A percentile compares a stretch with the other conserved stretches of the same genome.
Evolutionary conservation across 345 rosid species (phyloP).

Genomic region (Anacardium occidentale): DNA sequence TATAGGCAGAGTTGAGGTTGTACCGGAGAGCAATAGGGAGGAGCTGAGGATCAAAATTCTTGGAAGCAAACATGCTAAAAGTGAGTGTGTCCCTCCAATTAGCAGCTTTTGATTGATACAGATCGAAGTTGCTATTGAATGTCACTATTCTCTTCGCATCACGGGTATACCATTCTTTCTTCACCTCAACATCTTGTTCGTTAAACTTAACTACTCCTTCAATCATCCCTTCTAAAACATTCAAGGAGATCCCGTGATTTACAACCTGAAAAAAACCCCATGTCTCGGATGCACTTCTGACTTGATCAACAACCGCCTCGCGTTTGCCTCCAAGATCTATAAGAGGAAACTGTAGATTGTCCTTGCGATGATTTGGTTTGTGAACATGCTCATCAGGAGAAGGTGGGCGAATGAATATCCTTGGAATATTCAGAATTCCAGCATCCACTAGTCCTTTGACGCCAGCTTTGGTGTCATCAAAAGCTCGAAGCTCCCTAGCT

Average conservation of each 20-base stretch:
- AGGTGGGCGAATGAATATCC: conserved; percentile 12
- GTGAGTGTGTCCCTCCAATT: conserved; percentile 34
- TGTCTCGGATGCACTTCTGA: conserved; percentile 31
- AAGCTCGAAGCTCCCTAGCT: conserved; percentile 31
- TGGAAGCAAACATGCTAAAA: background rate
- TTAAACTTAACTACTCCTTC: conserved; percentile 15
- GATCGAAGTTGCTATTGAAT: conserved; percentile 20
- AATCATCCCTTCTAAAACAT: conserved; percentile 20
- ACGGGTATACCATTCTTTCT: conserved; percentile 19
- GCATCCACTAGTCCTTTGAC: conserved; percentile 42
- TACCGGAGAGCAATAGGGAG: conserved; percentile 10
- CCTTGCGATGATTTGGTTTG: background rate
- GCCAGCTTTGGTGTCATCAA: conserved; percentile 39
- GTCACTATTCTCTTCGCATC: background rate
- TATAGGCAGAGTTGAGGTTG: background rate
- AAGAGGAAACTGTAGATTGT: conserved; percentile 8
- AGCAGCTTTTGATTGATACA: conserved; percentile 17
- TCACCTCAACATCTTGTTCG: conserved; percentile 19
- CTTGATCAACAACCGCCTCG: conserved; percentile 21
- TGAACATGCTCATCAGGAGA: background rate
- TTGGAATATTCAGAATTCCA: conserved; percentile 25
- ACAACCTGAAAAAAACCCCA: conserved; percentile 50
- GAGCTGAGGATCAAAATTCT: background rate
- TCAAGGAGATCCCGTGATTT: conserved; percentile 41
- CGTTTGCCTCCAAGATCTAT: conserved; percentile 18